These are phyloP conservation scores for Phytophthora hybrid DNA, from an alignment of 352 stramenopile genomes.

Conservation along the genomic window DNA sequence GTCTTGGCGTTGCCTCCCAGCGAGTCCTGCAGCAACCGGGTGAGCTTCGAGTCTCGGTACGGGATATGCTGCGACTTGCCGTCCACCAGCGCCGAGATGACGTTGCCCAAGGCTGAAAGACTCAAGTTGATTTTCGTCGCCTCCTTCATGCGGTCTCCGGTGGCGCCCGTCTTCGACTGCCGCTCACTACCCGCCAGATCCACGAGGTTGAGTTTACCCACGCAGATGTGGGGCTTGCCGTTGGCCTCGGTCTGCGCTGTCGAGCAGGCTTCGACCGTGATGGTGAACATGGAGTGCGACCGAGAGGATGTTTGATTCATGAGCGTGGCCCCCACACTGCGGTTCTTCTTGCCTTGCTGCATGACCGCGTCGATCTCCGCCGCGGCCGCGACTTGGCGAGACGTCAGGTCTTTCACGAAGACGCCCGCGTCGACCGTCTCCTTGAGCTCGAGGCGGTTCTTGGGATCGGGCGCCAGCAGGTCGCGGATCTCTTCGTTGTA, in stretches of 20 bases:
- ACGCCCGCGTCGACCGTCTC: conserved; percentile 95
- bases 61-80: conserved; percentile 94
- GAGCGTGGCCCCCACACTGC: conserved; percentile 92
- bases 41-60: conserved; percentile 93
- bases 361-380: conserved; percentile 95
- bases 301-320: conserved; percentile 96
- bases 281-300: conserved; percentile 96
- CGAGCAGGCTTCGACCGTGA: conserved; percentile 91
- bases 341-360: conserved; percentile 93
- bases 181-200: conserved; percentile 94
- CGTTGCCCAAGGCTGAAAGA: conserved; percentile 82
- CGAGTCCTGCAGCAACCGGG: conserved; percentile 87
- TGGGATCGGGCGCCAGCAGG: conserved; percentile 88
- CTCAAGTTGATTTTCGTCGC: conserved; percentile 92
- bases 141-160: conserved; percentile 94
- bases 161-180: conserved; percentile 94
- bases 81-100: conserved; percentile 87
- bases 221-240: conserved; percentile 82
- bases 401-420: conserved; percentile 96
- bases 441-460: conserved; percentile 93
- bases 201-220: conserved; percentile 97
- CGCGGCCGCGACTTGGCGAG: conserved; percentile 76
- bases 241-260: conserved; percentile 54
- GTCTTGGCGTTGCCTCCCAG: conserved; percentile 97
- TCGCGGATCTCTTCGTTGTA: conserved; percentile 99